A percentile compares a stretch with the other conserved stretches of the same genome.
Conservation (phyloP, 2,329 filamentous ascomycete species). For the Microcyclosporella mali region DNA sequence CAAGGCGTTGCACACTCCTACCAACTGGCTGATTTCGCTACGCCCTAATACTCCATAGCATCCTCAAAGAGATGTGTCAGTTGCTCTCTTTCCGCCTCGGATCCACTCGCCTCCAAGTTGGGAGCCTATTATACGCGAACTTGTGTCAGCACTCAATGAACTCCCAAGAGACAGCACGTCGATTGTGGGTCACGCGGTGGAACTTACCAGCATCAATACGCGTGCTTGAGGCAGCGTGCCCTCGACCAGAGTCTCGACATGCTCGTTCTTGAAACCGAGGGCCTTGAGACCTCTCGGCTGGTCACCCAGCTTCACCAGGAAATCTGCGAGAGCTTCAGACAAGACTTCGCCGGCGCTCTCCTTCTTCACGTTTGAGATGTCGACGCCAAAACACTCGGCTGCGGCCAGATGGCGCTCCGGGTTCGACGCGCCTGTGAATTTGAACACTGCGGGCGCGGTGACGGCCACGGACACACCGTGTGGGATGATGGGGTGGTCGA, state of each 20-base stretch:
- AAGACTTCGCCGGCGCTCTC: constrained; percentile 87
- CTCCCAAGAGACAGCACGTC: too few relatives aligned
- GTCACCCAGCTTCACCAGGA: constrained; percentile 76
- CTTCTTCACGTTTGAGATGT: constrained; percentile 77
- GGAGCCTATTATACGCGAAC: too few relatives aligned
- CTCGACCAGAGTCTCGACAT: constrained; percentile 81
- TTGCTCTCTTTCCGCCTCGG: constrained; percentile 45
- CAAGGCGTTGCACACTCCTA: too few relatives aligned
- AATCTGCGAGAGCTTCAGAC: constrained; percentile 72
- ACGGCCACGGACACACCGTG: constrained; percentile 95
- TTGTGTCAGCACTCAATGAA: too few relatives aligned
- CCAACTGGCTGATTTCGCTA: too few relatives aligned
- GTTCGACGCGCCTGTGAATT: constrained; percentile 84
- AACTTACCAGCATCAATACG: constrained; percentile 84
- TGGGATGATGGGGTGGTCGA: constrained; percentile 74
- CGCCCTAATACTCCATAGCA: constrained; percentile 39
- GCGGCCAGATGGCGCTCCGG: constrained; percentile 86
- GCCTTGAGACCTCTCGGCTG: constrained; percentile 81
- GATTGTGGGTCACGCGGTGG: too few relatives aligned
- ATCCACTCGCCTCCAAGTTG: constrained; percentile 51
- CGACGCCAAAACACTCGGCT: constrained; percentile 84
- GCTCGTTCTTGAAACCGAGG: constrained; percentile 67
- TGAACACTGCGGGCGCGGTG: constrained; percentile 87
- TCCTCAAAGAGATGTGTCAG: constrained; percentile 44
- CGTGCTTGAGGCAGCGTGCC: constrained; percentile 88